Evolutionary conservation across 2,329 filamentous ascomycete species (phyloP), one percentile per base, ranked within the genome.

Genomic region (Neocatenulostroma microsporum): DNA sequence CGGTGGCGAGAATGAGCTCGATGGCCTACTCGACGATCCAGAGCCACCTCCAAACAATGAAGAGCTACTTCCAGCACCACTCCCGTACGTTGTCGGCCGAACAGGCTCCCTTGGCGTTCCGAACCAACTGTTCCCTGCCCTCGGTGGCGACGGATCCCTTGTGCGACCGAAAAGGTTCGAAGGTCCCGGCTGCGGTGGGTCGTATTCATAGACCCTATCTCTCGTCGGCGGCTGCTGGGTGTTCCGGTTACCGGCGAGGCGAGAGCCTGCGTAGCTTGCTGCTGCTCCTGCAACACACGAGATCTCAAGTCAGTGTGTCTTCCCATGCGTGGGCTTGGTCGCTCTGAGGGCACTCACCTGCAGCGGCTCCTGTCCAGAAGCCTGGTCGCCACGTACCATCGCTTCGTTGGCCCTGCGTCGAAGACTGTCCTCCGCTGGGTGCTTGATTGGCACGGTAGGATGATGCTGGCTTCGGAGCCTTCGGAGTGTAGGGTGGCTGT

Each of bases 361-460:
- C 78, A 40, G 72, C 70, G n/a, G 75, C 62, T 14, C 82, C 82
- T 13, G 67, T 73, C 82, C 82, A 87, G 61, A 87, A 86, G 1
- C 83, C 83, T 4, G 82, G 82, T 33, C 71, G 69, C 80, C 81
- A 86, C 2, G 68, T 67, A 43, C 73, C 60, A 44, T 53, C 41
- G 25, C 23, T 13, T 39, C 30, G 20, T 30, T n/a, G n/a, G n/a
- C n/a, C n/a, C n/a, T 46, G 34, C 6, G 6, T 27, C 2, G 34
- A 26, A 3, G 40, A 30, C 28, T 8, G 39, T 30, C n/a, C n/a
- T n/a, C 30, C 9, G 21, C 28, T 27, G 33, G n/a, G 30, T 15
- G 38, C 26, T 18, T 34, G 38, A 21, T 40, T 37, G 32, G 37
- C 42, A 19, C 15, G 33, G 36, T 42, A 26, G 2, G 30, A 25